phyloP scores from a whole-genome alignment of 306 rosid genomes.

The Cucurbita argyrosperma region DNA sequence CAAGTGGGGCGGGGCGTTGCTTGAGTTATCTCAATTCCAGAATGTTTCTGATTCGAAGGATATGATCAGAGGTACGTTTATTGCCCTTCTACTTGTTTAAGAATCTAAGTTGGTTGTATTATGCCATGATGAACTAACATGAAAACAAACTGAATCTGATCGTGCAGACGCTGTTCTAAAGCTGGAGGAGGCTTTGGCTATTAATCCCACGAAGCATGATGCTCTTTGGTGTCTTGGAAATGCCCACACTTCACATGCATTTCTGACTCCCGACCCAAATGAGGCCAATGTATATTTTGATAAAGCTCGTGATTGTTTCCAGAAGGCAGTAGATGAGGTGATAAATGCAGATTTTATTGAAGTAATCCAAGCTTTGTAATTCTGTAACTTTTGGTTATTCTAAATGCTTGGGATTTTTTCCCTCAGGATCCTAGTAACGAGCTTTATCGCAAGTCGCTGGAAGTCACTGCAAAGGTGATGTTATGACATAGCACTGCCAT shows the following conservation, averaged over 20 bases:
- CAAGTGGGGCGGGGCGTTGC: slow-evolving; percentile 59
- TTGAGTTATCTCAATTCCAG: slow-evolving; percentile 60
- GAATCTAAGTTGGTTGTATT: neutral
- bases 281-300: slow-evolving; percentile 53
- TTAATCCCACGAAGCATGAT: slow-evolving; percentile 48
- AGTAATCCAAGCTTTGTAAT: neutral
- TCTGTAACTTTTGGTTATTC: neutral
- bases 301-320: slow-evolving; percentile 43
- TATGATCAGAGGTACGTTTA: slow-evolving; percentile 38
- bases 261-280: slow-evolving; percentile 38
- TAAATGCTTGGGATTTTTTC: slow-evolving; percentile 11
- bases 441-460: slow-evolving; percentile 58
- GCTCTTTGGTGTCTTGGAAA: slow-evolving; percentile 71
- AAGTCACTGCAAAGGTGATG: slow-evolving; percentile 48
- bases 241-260: slow-evolving; percentile 42
- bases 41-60: slow-evolving; percentile 27
- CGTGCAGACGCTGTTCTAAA: slow-evolving; percentile 39
- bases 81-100: neutral
- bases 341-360: neutral
- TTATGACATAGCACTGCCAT: neutral
- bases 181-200: slow-evolving; percentile 61
- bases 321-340: slow-evolving; percentile 52
- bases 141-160: neutral
- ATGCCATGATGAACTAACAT: neutral
- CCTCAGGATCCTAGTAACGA: slow-evolving; percentile 64